Conservation (phyloP, 768 basidiomycete genomes). For the Amanita muscaria region DNA sequence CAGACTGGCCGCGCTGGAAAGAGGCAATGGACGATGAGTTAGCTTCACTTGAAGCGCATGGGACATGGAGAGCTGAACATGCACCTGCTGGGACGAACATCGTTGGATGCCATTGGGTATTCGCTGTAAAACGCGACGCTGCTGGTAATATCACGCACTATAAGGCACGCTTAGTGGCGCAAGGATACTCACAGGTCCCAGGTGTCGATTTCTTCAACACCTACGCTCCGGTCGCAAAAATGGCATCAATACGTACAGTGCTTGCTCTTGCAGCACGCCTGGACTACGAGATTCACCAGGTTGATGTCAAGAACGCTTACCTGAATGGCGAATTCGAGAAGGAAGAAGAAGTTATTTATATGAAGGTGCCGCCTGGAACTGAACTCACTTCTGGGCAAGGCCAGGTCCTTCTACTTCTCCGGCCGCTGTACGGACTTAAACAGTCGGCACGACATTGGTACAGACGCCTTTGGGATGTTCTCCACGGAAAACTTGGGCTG, state of each 20-base stretch:
- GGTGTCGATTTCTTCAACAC: slow-evolving; percentile 1
- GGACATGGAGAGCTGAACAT: slow-evolving; percentile 6
- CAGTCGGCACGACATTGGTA: slow-evolving; percentile 25
- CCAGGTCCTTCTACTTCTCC: slow-evolving; percentile 13
- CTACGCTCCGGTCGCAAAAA: neutral
- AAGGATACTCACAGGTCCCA: slow-evolving; percentile 16
- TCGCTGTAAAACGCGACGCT: slow-evolving; percentile 25
- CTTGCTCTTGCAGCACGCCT: neutral
- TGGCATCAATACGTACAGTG: neutral
- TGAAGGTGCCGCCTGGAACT: slow-evolving; percentile 10
- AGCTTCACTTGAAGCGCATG: slow-evolving; percentile 3
- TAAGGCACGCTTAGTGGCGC: slow-evolving; percentile 33
- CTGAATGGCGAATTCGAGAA: too few relatives aligned
- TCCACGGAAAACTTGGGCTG: slow-evolving; percentile 14
- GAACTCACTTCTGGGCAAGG: neutral
- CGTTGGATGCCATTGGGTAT: slow-evolving; percentile 33
- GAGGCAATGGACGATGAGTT: slow-evolving; percentile 7
- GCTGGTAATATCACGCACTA: slow-evolving; percentile 21
- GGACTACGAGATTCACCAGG: slow-evolving; percentile 1
- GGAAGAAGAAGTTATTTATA: slow-evolving; percentile 11
- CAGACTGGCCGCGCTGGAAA: neutral
- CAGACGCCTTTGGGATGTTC: slow-evolving; percentile 13
- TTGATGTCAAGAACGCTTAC: too few relatives aligned
- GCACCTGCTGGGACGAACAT: slow-evolving; percentile 12
- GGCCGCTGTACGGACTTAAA: slow-evolving; percentile 23